These are phyloP conservation scores for Rosa rugosa DNA, from an alignment of 306 rosid genomes.

Conservation along the genomic window DNA sequence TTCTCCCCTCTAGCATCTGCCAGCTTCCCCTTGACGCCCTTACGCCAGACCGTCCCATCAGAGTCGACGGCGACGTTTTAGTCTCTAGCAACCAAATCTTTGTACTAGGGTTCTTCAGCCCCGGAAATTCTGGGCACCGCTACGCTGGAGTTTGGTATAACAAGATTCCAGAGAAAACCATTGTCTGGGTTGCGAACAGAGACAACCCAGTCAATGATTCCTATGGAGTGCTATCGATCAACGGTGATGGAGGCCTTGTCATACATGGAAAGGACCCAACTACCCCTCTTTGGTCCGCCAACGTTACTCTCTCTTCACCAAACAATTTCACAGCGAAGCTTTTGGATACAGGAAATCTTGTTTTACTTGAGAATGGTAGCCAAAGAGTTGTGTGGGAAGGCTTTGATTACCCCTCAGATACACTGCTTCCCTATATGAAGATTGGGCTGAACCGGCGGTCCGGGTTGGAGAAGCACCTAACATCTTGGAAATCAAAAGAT, in stretches of 20 bases:
- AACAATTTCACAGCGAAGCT: constrained; percentile 4
- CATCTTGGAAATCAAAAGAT: constrained; percentile 28
- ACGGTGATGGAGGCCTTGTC: constrained; percentile 9
- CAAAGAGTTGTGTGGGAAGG: constrained; percentile 37
- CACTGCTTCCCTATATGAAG: constrained; percentile 26
- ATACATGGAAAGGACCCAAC: background rate
- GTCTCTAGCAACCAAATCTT: constrained; percentile 38
- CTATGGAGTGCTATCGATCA: background rate
- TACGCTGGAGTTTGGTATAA: constrained; percentile 46
- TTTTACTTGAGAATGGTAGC: background rate
- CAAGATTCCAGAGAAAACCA: background rate
- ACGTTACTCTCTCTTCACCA: background rate
- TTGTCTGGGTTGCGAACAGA: constrained; percentile 69
- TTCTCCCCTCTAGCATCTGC: background rate
- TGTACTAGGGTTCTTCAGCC: constrained; percentile 60
- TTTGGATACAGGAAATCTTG: constrained; percentile 27
- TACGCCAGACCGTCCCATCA: constrained; percentile 23
- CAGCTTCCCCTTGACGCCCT: constrained; percentile 15
- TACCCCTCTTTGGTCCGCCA: constrained; percentile 1
- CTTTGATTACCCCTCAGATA: constrained; percentile 37
- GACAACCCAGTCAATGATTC: constrained; percentile 30
- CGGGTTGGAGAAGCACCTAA: background rate
- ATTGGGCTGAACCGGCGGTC: constrained; percentile 3
- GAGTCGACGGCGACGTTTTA: constrained; percentile 49
- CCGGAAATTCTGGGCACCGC: constrained; percentile 15